Percentiles rank a stretch among this genome's conserved stretches.
Conservation (phyloP, 1,284 basidiomycete species). For the Malassezia slooffiae region DNA sequence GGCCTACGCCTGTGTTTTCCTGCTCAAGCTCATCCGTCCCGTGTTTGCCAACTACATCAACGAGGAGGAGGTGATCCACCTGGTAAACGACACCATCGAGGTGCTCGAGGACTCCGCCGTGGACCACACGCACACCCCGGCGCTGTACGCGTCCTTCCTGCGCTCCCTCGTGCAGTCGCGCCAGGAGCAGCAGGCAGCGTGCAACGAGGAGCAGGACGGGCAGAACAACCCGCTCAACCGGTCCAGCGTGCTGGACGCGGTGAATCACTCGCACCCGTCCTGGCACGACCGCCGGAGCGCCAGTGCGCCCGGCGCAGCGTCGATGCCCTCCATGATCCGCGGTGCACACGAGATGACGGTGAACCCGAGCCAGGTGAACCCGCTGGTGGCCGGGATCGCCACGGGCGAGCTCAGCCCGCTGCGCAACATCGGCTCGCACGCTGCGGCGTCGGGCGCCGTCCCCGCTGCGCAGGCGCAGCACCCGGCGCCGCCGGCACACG, state of each 20-base stretch:
- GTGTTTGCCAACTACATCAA: constrained; percentile 67
- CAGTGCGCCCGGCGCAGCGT: too few relatives aligned
- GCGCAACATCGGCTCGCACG: too few relatives aligned
- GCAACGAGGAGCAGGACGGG: too few relatives aligned
- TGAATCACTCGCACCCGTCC: too few relatives aligned
- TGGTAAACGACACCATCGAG: constrained; percentile 69
- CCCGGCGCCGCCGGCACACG: too few relatives aligned
- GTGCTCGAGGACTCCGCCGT: constrained; percentile 38
- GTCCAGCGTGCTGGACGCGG: too few relatives aligned
- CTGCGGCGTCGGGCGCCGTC: too few relatives aligned
- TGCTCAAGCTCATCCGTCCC: constrained; percentile 59
- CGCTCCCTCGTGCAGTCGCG: constrained; percentile 32
- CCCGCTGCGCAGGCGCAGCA: too few relatives aligned
- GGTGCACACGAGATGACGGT: constrained; percentile 16
- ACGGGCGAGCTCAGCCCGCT: constrained; percentile 6
- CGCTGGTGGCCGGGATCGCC: constrained; percentile 8
- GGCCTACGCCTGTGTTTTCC: constrained; percentile 65
- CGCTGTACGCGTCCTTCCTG: constrained; percentile 37
- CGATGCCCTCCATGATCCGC: too few relatives aligned
- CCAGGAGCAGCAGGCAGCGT: too few relatives aligned
- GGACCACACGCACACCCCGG: constrained; percentile 38
- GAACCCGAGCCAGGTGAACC: constrained; percentile 13
- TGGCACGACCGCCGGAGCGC: too few relatives aligned
- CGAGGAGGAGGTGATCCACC: constrained; percentile 54
- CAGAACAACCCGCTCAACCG: too few relatives aligned